Evolutionary conservation across 257 asterid genomes (phyloP).

Genomic region (Plantago ovata): DNA sequence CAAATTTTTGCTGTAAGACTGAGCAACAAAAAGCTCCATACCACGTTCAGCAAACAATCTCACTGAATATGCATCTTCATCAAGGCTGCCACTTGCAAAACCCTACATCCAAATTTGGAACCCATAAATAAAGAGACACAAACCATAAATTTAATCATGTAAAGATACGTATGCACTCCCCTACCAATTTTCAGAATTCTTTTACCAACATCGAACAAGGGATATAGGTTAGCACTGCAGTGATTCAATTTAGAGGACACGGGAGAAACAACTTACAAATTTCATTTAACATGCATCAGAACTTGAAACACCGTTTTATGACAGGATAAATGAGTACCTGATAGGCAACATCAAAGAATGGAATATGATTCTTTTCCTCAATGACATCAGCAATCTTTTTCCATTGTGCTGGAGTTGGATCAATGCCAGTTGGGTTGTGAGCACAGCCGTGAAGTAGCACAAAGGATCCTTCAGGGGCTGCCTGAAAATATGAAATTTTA

Average conservation of each 20-base stretch:
- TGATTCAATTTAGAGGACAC: neutral
- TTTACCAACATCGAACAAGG: neutral
- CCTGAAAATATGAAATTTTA: slow-evolving; percentile 40
- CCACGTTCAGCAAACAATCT: slow-evolving; percentile 93
- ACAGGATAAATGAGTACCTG: slow-evolving; percentile 46
- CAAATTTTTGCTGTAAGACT: slow-evolving; percentile 90
- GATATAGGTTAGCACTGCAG: no score
- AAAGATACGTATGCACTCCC: slow-evolving; percentile 12
- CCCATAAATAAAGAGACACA: slow-evolving; percentile 9
- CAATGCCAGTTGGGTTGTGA: slow-evolving; percentile 98
- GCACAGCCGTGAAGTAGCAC: slow-evolving; percentile 96
- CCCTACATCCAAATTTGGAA: slow-evolving; percentile 50
- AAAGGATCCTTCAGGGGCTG: slow-evolving; percentile 92
- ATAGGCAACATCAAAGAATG: slow-evolving; percentile 98
- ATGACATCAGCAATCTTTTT: slow-evolving; percentile 79
- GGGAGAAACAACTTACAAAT: slow-evolving; percentile 1
- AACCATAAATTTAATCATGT: slow-evolving; percentile 15
- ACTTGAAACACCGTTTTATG: neutral
- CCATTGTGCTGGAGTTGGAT: slow-evolving; percentile 94
- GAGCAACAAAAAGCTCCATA: slow-evolving; percentile 88
- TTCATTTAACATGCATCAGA: slow-evolving; percentile 9
- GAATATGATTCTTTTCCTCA: slow-evolving; percentile 86
- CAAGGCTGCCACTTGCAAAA: slow-evolving; percentile 98
- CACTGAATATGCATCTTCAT: slow-evolving; percentile 87
- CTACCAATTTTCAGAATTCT: neutral